Conservation (phyloP, 1,139 yeast species). For the Debaryomyces robertsiae region DNA sequence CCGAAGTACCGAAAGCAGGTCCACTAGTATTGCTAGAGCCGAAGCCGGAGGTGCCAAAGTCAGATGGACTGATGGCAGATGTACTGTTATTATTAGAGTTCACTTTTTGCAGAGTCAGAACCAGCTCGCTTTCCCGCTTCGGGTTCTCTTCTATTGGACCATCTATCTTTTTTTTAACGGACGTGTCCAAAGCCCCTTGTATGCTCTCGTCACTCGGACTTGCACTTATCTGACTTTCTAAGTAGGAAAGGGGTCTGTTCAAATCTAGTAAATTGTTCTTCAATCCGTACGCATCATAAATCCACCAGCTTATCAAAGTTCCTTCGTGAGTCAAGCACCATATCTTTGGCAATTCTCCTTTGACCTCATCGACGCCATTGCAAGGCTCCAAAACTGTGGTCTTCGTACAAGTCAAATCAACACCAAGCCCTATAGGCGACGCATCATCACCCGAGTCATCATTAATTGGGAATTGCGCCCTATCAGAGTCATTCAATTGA, state of each 20-base stretch:
- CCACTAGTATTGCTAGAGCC: too few relatives aligned
- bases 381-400: conserved; percentile 53
- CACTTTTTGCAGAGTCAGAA: too few relatives aligned
- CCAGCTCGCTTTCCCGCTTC: too few relatives aligned
- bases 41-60: conserved; percentile 14
- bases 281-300: conserved; percentile 55
- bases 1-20: conserved; percentile 8
- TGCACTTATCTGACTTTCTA: not conserved
- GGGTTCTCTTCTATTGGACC: not conserved
- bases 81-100: too few relatives aligned
- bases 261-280: conserved; percentile 30
- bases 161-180: not conserved
- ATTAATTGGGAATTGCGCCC: conserved; percentile 73
- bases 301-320: conserved; percentile 61
- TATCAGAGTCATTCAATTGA: conserved; percentile 65
- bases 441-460: conserved; percentile 67
- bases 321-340: conserved; percentile 69
- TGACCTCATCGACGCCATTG: conserved; percentile 54
- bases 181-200: too few relatives aligned
- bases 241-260: conserved; percentile 17
- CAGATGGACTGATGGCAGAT: conserved; percentile 7
- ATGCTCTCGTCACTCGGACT: not conserved
- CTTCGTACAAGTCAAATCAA: conserved; percentile 55
- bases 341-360: conserved; percentile 60
- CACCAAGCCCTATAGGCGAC: conserved; percentile 66